Evolutionary conservation across 2,329 filamentous ascomycete genomes (phyloP).

Genomic region (Gaeumannomyces sp.): DNA sequence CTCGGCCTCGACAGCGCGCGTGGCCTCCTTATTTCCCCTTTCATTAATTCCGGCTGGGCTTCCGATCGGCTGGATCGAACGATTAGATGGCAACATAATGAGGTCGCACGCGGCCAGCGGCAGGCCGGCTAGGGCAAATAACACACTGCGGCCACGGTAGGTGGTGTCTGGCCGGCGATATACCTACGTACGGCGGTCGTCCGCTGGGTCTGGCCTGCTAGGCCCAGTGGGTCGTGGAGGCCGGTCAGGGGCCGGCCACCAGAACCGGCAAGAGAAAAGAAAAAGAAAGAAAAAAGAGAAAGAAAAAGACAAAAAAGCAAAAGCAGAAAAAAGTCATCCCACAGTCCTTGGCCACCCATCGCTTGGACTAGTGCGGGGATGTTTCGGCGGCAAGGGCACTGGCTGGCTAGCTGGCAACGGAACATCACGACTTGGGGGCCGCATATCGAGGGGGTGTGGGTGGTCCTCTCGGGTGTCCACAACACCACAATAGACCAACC

Average conservation of each 20-base stretch:
- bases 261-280: too few relatives aligned
- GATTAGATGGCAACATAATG: neutral
- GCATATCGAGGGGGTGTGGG: neutral
- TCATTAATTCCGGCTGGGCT: neutral
- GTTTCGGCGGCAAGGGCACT: neutral
- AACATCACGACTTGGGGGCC: neutral
- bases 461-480: neutral
- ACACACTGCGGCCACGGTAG: neutral
- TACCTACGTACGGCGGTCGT: too few relatives aligned
- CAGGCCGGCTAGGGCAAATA: too few relatives aligned
- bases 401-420: neutral
- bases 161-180: neutral
- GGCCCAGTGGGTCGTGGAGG: too few relatives aligned
- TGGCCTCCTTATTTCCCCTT: neutral
- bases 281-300: neutral
- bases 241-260: too few relatives aligned
- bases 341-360: neutral
- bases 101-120: too few relatives aligned
- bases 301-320: neutral
- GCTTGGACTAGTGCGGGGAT: neutral
- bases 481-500: neutral
- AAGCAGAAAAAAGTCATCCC: neutral
- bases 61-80: neutral
- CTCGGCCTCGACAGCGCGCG: too few relatives aligned
- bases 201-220: too few relatives aligned